Conservation (phyloP, 2,329 filamentous ascomycete species). For the Sporothrix inflata region DNA sequence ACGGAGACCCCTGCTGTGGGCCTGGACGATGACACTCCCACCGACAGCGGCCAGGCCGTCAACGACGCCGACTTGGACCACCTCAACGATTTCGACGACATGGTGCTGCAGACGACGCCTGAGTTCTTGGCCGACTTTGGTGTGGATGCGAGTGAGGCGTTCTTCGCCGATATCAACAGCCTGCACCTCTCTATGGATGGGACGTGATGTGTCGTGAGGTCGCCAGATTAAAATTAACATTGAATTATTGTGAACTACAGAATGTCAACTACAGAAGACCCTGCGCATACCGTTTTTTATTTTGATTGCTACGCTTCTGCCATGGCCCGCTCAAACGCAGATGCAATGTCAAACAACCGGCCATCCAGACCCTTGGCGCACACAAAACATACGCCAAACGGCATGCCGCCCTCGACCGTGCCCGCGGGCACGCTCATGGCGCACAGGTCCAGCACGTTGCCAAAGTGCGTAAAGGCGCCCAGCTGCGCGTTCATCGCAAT, state of each 20-base stretch:
- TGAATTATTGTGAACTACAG: background rate
- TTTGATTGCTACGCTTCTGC: background rate
- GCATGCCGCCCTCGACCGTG: constrained; percentile 41
- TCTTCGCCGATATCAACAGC: constrained; percentile 42
- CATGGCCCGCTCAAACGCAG: constrained; percentile 35
- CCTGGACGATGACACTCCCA: too few relatives aligned
- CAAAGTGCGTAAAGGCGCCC: constrained; percentile 58
- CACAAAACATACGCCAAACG: constrained; percentile 51
- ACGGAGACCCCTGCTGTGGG: background rate
- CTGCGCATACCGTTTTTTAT: background rate
- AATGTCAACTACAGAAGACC: background rate
- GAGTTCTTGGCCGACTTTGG: constrained; percentile 22
- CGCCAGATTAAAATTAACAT: background rate
- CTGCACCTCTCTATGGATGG: background rate
- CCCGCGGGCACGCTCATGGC: constrained; percentile 54
- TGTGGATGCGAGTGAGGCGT: background rate
- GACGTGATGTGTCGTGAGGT: too few relatives aligned
- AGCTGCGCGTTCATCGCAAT: constrained; percentile 52
- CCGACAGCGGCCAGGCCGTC: background rate
- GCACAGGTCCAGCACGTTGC: constrained; percentile 60
- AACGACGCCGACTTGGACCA: too few relatives aligned
- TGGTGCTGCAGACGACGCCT: constrained; percentile 18
- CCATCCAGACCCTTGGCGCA: constrained; percentile 46
- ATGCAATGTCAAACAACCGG: constrained; percentile 43
- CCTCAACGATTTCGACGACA: background rate